A percentile compares a stretch with the other conserved stretches of the same genome.
These are phyloP conservation scores for Babesia divergens DNA, from an alignment of 169 alveolate genomes.

Conservation along the genomic window DNA sequence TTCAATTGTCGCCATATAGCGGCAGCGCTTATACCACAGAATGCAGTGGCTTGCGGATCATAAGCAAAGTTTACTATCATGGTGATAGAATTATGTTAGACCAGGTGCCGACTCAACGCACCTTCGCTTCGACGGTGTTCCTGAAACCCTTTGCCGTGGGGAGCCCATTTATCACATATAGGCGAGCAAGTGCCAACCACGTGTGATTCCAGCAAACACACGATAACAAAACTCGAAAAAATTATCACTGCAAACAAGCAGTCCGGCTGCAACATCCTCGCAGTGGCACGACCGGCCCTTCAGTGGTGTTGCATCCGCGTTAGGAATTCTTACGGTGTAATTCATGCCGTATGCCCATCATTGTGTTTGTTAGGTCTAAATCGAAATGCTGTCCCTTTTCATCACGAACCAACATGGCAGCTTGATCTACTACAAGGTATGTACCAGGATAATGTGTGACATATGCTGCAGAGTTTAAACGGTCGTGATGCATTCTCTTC, in stretches of 20 bases:
- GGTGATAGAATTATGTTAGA: too few relatives aligned
- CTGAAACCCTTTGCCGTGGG: neutral
- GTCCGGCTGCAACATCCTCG: neutral
- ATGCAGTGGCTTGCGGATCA: too few relatives aligned
- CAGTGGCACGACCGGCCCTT: neutral
- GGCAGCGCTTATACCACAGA: too few relatives aligned
- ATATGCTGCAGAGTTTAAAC: slow-evolving; percentile 76
- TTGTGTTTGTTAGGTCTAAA: neutral
- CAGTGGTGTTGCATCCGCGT: neutral
- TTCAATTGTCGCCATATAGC: too few relatives aligned
- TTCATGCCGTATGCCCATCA: neutral
- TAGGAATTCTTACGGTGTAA: neutral
- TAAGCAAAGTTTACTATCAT: too few relatives aligned
- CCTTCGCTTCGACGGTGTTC: neutral
- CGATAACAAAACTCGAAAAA: too few relatives aligned
- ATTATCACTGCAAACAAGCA: too few relatives aligned
- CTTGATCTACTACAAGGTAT: slow-evolving; percentile 86
- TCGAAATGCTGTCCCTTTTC: slow-evolving; percentile 76
- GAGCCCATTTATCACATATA: too few relatives aligned
- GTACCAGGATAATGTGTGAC: neutral
- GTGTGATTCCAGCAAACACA: too few relatives aligned
- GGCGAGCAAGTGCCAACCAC: too few relatives aligned
- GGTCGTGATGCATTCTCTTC: slow-evolving; percentile 82
- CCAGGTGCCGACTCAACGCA: neutral
- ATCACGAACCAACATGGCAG: slow-evolving; percentile 91